These are phyloP conservation scores for Fusarium nygamai DNA, from an alignment of 2,329 filamentous ascomycete species.

Conservation along the genomic window DNA sequence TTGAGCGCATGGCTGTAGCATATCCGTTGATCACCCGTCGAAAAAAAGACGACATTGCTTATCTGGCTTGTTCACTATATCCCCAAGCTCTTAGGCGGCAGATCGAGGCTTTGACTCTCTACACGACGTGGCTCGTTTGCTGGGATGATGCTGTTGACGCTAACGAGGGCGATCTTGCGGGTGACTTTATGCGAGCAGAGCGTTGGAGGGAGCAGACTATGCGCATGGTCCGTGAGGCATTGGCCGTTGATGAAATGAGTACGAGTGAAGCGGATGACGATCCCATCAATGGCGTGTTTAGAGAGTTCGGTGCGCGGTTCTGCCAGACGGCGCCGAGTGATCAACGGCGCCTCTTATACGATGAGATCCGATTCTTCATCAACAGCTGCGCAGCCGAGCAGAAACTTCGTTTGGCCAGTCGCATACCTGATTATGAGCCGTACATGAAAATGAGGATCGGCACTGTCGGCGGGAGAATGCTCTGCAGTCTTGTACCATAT, in stretches of 20 bases:
- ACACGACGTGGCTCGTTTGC: slow-evolving; percentile 45
- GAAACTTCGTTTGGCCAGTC: slow-evolving; percentile 34
- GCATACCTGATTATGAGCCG: slow-evolving; percentile 40
- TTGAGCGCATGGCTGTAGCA: slow-evolving; percentile 48
- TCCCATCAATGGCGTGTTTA: slow-evolving; percentile 40
- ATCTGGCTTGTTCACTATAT: slow-evolving; percentile 35
- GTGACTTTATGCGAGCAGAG: slow-evolving; percentile 41
- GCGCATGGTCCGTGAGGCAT: slow-evolving; percentile 18
- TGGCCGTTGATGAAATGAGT: slow-evolving; percentile 19
- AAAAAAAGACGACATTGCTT: slow-evolving; percentile 49
- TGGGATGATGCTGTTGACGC: slow-evolving; percentile 49
- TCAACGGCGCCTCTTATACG: slow-evolving; percentile 32
- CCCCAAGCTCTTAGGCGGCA: slow-evolving; percentile 29
- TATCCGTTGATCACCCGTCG: slow-evolving; percentile 39
- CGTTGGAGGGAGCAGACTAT: slow-evolving; percentile 40
- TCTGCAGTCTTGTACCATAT: slow-evolving; percentile 44
- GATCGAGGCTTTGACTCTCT: slow-evolving; percentile 40
- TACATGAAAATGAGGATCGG: slow-evolving; percentile 45
- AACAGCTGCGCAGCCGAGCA: slow-evolving; percentile 44
- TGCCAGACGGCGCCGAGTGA: background rate
- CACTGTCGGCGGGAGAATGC: slow-evolving; percentile 40
- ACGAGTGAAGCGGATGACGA: slow-evolving; percentile 6
- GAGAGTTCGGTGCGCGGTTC: slow-evolving; percentile 35
- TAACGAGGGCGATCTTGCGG: slow-evolving; percentile 42
- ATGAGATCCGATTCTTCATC: slow-evolving; percentile 41